Base-by-base conservation (phyloP, 2,329 filamentous ascomycete genomes). In the Pyrenophora tritici-repentis region DNA sequence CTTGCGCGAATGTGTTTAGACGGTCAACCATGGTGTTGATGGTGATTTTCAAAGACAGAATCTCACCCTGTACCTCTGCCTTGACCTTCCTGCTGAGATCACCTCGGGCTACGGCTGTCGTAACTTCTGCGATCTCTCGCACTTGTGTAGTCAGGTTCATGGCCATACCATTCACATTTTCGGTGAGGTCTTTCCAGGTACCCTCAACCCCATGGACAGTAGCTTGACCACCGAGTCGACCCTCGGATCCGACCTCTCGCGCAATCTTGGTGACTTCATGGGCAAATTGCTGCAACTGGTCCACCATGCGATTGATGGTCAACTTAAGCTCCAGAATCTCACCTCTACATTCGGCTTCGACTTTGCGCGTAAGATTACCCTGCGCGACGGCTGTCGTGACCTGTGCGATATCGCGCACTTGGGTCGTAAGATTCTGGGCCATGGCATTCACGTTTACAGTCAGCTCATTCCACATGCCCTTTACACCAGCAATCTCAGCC, bases 1-100 rank as follows among this genome's bases (percentile, higher is more conserved):
- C 83, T 61, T 84, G 84, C 7, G 83, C 83, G 58, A 86, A 86
- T 1, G 82, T 85, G 61, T 84, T 84, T 26, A 86, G 72, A 48
- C 83, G 76, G 71, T 86, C 83, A 62, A 87, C 84, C 84, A 87
- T 87, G 66, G 82, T 81, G 65, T 87, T 87, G 75, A 87, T 86
- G 6, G 93, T 99, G 67, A 92, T 91, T 78, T 99, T 99, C 56
- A 99, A 61, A 3, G 74, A 76, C 50, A 81, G 56, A 47, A 81
- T 81, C 56, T 81, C 79, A 48, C 79, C 79, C 64, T 79, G 74
- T 17, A 81, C 79, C 53, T 81, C 78, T 31, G 78, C 79, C 58
- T 78, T 75, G 50, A 81, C 78, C 63, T 81, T 81, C 53, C 79
- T 76, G 62, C 76, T 80, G 18, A 81, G 68, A 65, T 81, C 79